Percentiles rank a stretch among this genome's conserved stretches.
Conservation (phyloP, 805 yeast genomes). For the Pichia heedii region DNA sequence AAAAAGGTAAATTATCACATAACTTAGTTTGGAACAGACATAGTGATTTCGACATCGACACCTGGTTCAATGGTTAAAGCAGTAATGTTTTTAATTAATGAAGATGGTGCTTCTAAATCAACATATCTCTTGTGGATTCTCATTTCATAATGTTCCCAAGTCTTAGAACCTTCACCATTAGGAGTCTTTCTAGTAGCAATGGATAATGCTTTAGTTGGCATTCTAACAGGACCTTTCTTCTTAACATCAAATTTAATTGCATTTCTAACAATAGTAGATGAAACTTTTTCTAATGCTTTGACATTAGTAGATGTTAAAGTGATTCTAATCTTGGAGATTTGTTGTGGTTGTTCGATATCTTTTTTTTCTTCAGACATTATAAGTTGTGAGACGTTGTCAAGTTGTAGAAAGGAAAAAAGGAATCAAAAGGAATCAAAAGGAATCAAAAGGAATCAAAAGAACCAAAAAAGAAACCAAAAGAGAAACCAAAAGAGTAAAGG, state of each 20-base stretch:
- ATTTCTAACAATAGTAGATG: conserved; percentile 79
- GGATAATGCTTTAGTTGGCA: conserved; percentile 98
- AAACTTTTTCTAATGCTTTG: conserved; percentile 95
- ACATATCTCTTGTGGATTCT: conserved; percentile 99
- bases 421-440: not conserved
- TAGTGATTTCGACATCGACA: conserved; percentile 94
- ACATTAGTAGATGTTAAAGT: conserved; percentile 98
- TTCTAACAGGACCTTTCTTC: conserved; percentile 99
- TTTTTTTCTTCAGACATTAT: conserved; percentile 74
- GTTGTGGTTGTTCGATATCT: conserved; percentile 70
- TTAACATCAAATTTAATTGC: conserved; percentile 75
- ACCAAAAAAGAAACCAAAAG: no score
- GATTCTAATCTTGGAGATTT: conserved; percentile 95
- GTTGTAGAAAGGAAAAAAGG: not conserved
- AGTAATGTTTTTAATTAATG: conserved; percentile 88
- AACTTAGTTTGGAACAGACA: conserved; percentile 64
- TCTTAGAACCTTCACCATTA: conserved; percentile 99
- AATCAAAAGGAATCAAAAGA: not conserved
- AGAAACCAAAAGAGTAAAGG: no score
- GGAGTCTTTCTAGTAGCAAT: conserved; percentile 99
- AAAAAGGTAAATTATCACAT: no score
- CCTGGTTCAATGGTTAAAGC: conserved; percentile 98
- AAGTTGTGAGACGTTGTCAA: conserved; percentile 27
- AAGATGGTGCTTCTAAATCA: conserved; percentile 95
- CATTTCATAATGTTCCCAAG: conserved; percentile 99